Conservation (phyloP, 73 alveolate species). For the Tetrahymena thermophila region DNA sequence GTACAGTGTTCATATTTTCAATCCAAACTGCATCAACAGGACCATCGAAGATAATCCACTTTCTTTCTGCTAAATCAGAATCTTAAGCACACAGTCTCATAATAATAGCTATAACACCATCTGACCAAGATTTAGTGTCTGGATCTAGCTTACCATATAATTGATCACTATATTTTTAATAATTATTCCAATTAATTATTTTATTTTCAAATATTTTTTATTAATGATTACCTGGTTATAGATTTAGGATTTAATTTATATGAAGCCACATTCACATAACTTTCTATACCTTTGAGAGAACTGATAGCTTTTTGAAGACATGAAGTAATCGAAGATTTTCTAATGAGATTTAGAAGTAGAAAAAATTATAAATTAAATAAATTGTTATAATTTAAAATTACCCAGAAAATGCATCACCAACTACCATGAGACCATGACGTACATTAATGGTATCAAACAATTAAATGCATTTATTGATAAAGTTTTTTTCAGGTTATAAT, state of each 20-base stretch:
- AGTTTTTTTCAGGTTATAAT: conserved; percentile 82
- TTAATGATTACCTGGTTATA: conserved; percentile 19
- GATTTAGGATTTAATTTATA: conserved; percentile 65
- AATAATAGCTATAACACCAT: conserved; percentile 66
- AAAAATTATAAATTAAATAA: background rate
- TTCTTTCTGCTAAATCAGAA: conserved; percentile 21
- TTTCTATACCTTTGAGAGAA: background rate
- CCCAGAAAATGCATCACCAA: conserved; percentile 73
- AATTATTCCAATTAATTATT: too few species aligned
- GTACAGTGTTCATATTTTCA: conserved; percentile 94
- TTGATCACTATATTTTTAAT: conserved; percentile 15
- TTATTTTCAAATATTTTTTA: background rate
- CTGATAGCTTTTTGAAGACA: conserved; percentile 24
- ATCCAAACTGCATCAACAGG: conserved; percentile 98
- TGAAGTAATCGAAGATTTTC: conserved; percentile 20
- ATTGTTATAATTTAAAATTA: background rate
- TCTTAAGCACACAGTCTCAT: conserved; percentile 39
- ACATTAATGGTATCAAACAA: conserved; percentile 96
- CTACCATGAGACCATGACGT: conserved; percentile 99
- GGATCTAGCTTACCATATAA: conserved; percentile 73
- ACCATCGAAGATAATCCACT: conserved; percentile 96
- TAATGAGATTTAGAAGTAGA: background rate
- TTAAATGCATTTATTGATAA: conserved; percentile 91
- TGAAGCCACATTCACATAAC: background rate
- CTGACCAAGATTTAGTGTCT: conserved; percentile 75